These are phyloP conservation scores for Dalbergia oliveri DNA, from an alignment of 306 rosid genomes.

Conservation along the genomic window DNA sequence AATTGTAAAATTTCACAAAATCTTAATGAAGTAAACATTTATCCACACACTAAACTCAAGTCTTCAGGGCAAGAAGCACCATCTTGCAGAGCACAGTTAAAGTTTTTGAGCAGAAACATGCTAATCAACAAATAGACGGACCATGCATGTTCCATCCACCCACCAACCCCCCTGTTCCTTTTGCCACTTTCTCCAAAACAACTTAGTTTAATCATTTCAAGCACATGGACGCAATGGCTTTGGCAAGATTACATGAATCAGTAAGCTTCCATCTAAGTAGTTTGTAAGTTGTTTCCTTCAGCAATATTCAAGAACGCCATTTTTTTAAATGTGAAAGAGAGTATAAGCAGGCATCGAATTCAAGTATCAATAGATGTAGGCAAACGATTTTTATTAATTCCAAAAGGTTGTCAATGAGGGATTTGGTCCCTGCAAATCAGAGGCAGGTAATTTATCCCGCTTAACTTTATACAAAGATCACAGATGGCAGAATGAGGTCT, in stretches of 20 bases:
- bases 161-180: not conserved
- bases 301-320: not conserved
- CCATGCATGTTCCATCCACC: not conserved
- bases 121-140: not conserved
- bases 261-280: constrained; percentile 21
- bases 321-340: not conserved
- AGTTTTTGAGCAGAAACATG: not conserved
- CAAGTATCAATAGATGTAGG: not conserved
- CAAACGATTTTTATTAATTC: not conserved
- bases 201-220: constrained; percentile 13
- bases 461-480: not conserved
- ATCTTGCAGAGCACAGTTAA: not conserved
- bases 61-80: constrained; percentile 14
- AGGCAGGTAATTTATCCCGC: constrained; percentile 18
- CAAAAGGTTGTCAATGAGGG: not conserved
- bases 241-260: not conserved
- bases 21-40: not conserved
- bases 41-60: not conserved
- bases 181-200: not conserved
- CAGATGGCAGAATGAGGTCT: constrained; percentile 29
- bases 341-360: not conserved
- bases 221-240: not conserved
- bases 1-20: constrained; percentile 1
- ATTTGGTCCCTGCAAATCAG: constrained; percentile 14
- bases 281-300: not conserved